Conservation (phyloP, 164 flowering plant genomes). For the Berberis thunbergii region DNA sequence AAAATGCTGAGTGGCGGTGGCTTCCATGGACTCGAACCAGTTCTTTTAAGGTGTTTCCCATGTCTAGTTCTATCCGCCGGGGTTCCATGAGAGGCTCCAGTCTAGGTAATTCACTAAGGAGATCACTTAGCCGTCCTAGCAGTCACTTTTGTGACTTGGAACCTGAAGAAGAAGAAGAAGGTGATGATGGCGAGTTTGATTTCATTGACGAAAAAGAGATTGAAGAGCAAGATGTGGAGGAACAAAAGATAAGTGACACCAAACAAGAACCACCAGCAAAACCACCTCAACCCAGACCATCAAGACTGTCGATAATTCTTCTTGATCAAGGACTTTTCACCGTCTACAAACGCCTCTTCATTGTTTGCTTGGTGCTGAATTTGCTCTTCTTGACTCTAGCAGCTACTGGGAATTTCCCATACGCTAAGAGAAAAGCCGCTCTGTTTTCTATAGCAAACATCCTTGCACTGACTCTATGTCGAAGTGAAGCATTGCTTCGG, state of each 20-base stretch:
- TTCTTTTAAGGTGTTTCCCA: slow-evolving; percentile 15
- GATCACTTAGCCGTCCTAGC: slow-evolving; percentile 30
- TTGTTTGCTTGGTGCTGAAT: slow-evolving; percentile 25
- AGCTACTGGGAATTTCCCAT: slow-evolving; percentile 32
- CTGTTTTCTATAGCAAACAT: slow-evolving; percentile 45
- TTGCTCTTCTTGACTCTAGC: slow-evolving; percentile 29
- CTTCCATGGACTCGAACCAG: slow-evolving; percentile 10
- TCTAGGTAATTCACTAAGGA: not conserved
- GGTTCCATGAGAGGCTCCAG: not conserved
- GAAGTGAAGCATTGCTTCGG: slow-evolving; percentile 38
- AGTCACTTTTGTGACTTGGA: slow-evolving; percentile 50
- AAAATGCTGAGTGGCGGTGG: slow-evolving; percentile 6
- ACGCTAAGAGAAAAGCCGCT: slow-evolving; percentile 28
- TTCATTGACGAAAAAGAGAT: not conserved
- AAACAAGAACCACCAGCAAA: slow-evolving; percentile 7
- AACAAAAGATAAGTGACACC: slow-evolving; percentile 7
- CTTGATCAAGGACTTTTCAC: slow-evolving; percentile 61
- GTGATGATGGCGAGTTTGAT: too few relatives aligned
- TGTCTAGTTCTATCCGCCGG: not conserved
- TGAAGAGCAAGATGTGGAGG: slow-evolving; percentile 9
- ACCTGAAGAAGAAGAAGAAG: slow-evolving; percentile 2
- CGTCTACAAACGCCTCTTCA: slow-evolving; percentile 47
- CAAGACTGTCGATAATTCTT: slow-evolving; percentile 40
- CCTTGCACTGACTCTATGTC: slow-evolving; percentile 34
- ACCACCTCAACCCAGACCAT: slow-evolving; percentile 5